phyloP scores from a whole-genome alignment of 2,329 filamentous ascomycete genomes.

The Beauveria sp. region DNA sequence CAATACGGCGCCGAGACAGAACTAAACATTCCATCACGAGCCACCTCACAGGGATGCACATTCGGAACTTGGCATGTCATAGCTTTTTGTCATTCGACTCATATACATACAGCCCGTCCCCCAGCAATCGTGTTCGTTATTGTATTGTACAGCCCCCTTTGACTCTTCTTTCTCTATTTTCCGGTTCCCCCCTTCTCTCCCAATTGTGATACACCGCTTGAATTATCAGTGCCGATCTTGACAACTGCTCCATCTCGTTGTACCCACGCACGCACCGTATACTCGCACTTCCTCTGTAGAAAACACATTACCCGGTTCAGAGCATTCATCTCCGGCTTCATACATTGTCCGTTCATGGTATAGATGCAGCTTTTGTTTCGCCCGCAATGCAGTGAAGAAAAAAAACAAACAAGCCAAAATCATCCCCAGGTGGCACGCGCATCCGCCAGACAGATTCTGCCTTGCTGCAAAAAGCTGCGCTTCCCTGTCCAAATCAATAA shows the following conservation, averaged over 20 bases:
- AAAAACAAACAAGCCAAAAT: conserved; percentile 9
- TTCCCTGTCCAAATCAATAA: conserved; percentile 7
- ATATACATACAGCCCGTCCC: neutral
- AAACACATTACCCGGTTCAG: conserved; percentile 11
- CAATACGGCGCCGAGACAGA: too few species aligned
- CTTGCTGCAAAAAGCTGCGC: neutral
- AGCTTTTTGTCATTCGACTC: neutral
- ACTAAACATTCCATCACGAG: neutral
- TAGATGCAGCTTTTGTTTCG: conserved; percentile 12
- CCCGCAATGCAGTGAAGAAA: conserved; percentile 13
- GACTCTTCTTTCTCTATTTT: neutral
- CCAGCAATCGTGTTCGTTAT: neutral
- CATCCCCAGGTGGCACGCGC: neutral
- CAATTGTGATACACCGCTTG: conserved; percentile 9
- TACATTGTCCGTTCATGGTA: conserved; percentile 12
- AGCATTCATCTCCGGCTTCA: conserved; percentile 1
- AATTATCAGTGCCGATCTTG: conserved; percentile 4
- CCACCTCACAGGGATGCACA: neutral
- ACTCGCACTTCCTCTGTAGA: conserved; percentile 4
- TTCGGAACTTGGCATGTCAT: neutral
- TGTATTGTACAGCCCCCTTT: conserved; percentile 6
- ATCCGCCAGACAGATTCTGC: neutral
- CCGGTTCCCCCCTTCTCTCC: neutral
- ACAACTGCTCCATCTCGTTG: neutral
- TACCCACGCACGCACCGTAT: neutral